A percentile compares a stretch with the other conserved stretches of the same genome.
phyloP scores from a whole-genome alignment of 1,284 basidiomycete genomes.

The Leccinum cinnamomeum region DNA sequence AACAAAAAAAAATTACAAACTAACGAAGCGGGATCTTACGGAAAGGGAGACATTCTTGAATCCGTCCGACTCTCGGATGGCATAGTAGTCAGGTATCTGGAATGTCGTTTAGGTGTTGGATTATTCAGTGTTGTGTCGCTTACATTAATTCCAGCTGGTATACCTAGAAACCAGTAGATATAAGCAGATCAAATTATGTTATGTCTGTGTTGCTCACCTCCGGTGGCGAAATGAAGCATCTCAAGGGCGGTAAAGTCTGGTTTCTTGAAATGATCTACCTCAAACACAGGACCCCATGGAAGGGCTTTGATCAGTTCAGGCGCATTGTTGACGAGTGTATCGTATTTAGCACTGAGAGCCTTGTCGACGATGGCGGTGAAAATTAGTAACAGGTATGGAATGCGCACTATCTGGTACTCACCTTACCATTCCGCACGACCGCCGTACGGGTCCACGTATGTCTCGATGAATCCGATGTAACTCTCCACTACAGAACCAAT shows the following conservation, averaged over 20 bases:
- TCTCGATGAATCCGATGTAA: constrained; percentile 79
- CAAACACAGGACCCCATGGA: constrained; percentile 82
- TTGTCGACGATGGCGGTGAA: constrained; percentile 90
- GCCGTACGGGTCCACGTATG: constrained; percentile 84
- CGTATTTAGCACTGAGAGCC: constrained; percentile 76
- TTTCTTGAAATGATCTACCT: constrained; percentile 80
- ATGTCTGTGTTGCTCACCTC: constrained; percentile 45
- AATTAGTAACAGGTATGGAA: neutral
- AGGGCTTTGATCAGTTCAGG: constrained; percentile 75
- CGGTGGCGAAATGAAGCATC: constrained; percentile 78
- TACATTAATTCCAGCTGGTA: constrained; percentile 83
- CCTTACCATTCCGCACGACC: constrained; percentile 87
- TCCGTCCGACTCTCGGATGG: constrained; percentile 74
- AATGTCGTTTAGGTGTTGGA: neutral
- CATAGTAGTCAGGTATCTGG: constrained; percentile 80
- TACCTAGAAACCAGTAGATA: constrained; percentile 44
- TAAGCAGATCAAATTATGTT: neutral
- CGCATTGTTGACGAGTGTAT: constrained; percentile 69
- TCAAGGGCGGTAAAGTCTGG: constrained; percentile 86
- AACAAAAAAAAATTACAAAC: neutral
- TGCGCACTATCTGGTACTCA: constrained; percentile 20
- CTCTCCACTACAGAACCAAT: constrained; percentile 84
- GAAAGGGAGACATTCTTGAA: constrained; percentile 84
- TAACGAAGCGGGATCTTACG: constrained; percentile 38
- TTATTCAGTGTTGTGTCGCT: constrained; percentile 19